Evolutionary conservation across 495 filamentous ascomycete species (phyloP).

Genomic region (Lasiosphaeria ovina): DNA sequence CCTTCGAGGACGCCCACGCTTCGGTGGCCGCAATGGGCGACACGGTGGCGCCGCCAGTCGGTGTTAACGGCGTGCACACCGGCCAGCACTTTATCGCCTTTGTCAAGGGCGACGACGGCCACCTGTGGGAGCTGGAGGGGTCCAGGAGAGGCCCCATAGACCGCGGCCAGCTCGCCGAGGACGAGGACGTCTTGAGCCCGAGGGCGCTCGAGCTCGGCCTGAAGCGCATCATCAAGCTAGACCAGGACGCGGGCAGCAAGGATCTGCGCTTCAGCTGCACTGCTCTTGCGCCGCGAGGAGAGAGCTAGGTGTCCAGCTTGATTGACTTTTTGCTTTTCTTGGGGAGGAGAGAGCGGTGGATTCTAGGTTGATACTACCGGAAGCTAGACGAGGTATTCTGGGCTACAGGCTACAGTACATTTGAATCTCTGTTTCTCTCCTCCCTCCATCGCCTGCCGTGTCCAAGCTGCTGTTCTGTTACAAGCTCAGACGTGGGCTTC

Average conservation of each 20-base stretch:
- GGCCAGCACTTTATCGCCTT: conserved; percentile 76
- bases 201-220: conserved; percentile 62
- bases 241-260: conserved; percentile 35
- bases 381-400: too few relatives aligned
- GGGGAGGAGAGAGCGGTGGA: too few relatives aligned
- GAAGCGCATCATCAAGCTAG: conserved; percentile 52
- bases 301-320: neutral
- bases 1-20: conserved; percentile 68
- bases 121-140: conserved; percentile 80
- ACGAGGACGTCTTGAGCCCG: conserved; percentile 69
- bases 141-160: conserved; percentile 67
- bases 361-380: too few relatives aligned
- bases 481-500: too few relatives aligned
- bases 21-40: conserved; percentile 66
- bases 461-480: too few relatives aligned
- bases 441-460: too few relatives aligned
- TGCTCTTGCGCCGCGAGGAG: conserved; percentile 39
- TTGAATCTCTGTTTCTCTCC: too few relatives aligned
- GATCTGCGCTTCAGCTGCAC: conserved; percentile 59
- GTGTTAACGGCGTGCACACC: conserved; percentile 38
- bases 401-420: too few relatives aligned
- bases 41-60: conserved; percentile 54
- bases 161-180: conserved; percentile 58
- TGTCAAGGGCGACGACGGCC: conserved; percentile 61
- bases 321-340: neutral